Evolutionary conservation across 306 rosid species (phyloP), one percentile per base, ranked within the genome.

Genomic region (Dryas drummondii): DNA sequence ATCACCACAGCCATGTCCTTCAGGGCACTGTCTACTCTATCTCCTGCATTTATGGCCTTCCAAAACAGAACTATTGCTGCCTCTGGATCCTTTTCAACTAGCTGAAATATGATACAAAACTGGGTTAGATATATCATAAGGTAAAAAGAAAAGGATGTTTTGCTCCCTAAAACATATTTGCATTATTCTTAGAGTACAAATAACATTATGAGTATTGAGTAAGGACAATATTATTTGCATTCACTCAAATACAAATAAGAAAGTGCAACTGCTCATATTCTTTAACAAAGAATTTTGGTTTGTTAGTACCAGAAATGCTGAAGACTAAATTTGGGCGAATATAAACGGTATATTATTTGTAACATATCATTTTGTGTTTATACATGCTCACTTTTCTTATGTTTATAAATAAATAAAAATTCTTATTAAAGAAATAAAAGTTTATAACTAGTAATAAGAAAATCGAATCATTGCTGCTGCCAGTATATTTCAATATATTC

Each of bases 1-100:
- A 94, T 90, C 70, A 90, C 97, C 26, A 94, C 96, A 0, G 96
- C 96, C 98, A 94, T 91, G 66, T 94, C 98, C 65, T 94, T 94
- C 0, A 94, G 70, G 8, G 98, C 97, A 81, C 98, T 92, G 32
- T 94, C 98, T 11, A 94, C 89, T 74, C 87, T 91, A 44, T 94
- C 98, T 70, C 97, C 87, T 4, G 70, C 78, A 66, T 92, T 92
- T 79, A 94, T 90, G 57, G 98, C 98, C 76, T 83, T 84, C 98
- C 97, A 88, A 76, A 91, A 94, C 66, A 86, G 78, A 37, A 65
- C 77, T 58, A 94, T 85, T 63, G 98, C 98, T 22, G 72, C 86
- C 84, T 91, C 97, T 0, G 89, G 88, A 52, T 94, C 90, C 82
- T 90, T 94, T 17, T 86, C 87, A 4, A 94, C 93, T 69, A 94